Base-by-base conservation (phyloP, 257 asterid species). In the Verbascum thapsus region DNA sequence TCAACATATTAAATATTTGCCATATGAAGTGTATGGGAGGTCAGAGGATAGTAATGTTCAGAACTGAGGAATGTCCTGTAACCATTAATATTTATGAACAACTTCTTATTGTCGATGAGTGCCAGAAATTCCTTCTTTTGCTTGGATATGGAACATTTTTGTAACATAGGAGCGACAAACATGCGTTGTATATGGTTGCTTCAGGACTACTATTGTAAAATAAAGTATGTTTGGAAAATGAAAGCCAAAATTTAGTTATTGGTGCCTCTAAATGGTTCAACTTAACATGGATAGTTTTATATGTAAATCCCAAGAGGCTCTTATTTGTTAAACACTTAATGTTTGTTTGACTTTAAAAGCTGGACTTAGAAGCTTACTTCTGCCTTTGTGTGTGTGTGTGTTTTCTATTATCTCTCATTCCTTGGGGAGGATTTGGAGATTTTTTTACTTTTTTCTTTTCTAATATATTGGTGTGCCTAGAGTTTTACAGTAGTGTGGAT, bases 111-210 rank as follows among this genome's bases (percentile, higher is more conserved):
- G 8, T 7, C 6, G 23, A 15, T 54, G 7, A 15, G 43, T 54
- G 42, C 18, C 6, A 30, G 60, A 12, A 32, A 54, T n/a, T 34
- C 13, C 23, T 54, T 54, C 43, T 30, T 26, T 32, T 54, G 60
- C 20, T 0, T 26, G 60, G 60, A 54, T n/a, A 13, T 30, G 60
- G 26, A 6, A 26, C n/a, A 13, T 13, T 54, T 54, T 54, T 54
- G 7, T 30, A 7, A 54, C 13, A 12, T 32, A 34, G 60, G 26
- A 54, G 44, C 43, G 13, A 30, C 43, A 34, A 26, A 32, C 6
- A 54, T 54, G 23, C 60, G 58, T 44, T 44, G 51, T 16, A 43
- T 37, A 37, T 42, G 49, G 10, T 37, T 5, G 42, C 22, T 30
- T 12, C 22, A 53, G 40, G 2, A 16, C 20, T 53, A 26, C 1